Evolutionary conservation across 495 filamentous ascomycete species (phyloP), one percentile per base, ranked within the genome.

Genomic region (Viridothelium virens): DNA sequence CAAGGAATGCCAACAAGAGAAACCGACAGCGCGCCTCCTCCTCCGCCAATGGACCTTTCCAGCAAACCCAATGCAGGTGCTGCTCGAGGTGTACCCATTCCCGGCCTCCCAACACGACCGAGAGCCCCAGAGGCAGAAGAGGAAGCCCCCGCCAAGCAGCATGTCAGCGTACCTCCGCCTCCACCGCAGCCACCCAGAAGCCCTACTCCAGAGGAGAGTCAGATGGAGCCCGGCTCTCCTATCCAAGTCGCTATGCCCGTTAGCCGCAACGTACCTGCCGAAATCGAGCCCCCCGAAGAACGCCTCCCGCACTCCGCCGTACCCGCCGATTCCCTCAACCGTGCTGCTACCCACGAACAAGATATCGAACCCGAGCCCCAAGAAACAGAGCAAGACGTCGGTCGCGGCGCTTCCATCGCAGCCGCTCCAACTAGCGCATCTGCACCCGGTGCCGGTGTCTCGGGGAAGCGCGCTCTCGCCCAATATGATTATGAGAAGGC

Each of bases 401-500:
- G 84, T 14, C 88, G 89, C 6, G 81, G 78, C 38, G 84, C 89
- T 2, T 86, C 84, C 48, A 78, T 81, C 38, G 83, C 82, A 34
- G 82, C 84, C 16, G 79, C 74, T 9, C 74, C 77, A 7, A 66
- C 77, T 0, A 64, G 68, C 12, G 73, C 65, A 2, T 64, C 67
- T 63, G 68, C 71, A 37, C 69, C 71, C 16, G 67, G 70, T 2
- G 69, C 68, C 18, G 73, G 80, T 11, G 53, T 11, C 53, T 7
- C 53, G 10, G 90, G 86, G 64, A 85, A 85, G 69, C 85, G 84
- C 38, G 94, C 94, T 2, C 64, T 96, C 39, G 82, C 92, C 59
- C 89, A 95, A 68, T 99, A 91, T 75, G 95, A 99, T 72, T 99
- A 99, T 70, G 92, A 96, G 67, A 96, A 92, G 74, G 91, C 90